A percentile compares a stretch with the other conserved stretches of the same genome.
Evolutionary conservation across 2,329 filamentous ascomycete genomes (phyloP).

Genomic region (Paramyrothecium roridum): DNA sequence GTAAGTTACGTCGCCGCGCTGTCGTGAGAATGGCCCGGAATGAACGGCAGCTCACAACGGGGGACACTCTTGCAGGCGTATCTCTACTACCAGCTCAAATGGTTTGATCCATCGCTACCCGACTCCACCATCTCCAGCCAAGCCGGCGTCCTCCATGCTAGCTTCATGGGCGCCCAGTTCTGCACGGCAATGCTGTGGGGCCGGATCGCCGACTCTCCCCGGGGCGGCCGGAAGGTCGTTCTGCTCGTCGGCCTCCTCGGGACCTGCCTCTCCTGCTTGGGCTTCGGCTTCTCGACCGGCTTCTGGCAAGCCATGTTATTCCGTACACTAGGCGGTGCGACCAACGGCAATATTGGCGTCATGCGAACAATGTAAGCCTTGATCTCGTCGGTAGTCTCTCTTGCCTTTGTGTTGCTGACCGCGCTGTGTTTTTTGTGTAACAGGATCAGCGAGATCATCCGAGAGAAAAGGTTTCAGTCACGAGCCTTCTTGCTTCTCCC

Average conservation of each 20-base stretch:
- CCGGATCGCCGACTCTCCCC: slow-evolving; percentile 59
- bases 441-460: slow-evolving; percentile 66
- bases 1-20: slow-evolving; percentile 21
- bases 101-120: slow-evolving; percentile 57
- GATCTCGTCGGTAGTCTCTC: background rate
- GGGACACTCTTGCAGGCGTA: slow-evolving; percentile 54
- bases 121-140: slow-evolving; percentile 70
- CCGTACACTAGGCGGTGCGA: slow-evolving; percentile 66
- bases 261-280: slow-evolving; percentile 38
- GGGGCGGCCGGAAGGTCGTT: slow-evolving; percentile 71
- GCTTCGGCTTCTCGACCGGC: slow-evolving; percentile 64
- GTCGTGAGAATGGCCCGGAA: background rate
- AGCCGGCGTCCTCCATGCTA: slow-evolving; percentile 73
- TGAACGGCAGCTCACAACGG: background rate
- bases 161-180: slow-evolving; percentile 80
- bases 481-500: slow-evolving; percentile 72
- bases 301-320: slow-evolving; percentile 72
- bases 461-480: slow-evolving; percentile 62
- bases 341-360: slow-evolving; percentile 71
- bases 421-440: too few relatives aligned
- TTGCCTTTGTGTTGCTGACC: background rate
- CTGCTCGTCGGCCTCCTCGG: slow-evolving; percentile 74
- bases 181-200: slow-evolving; percentile 83
- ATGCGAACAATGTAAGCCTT: slow-evolving; percentile 64
- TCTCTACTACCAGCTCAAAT: slow-evolving; percentile 86